Base-by-base conservation (phyloP, 2,329 filamentous ascomycete genomes). In the Phialemonium atrogriseum region DNA sequence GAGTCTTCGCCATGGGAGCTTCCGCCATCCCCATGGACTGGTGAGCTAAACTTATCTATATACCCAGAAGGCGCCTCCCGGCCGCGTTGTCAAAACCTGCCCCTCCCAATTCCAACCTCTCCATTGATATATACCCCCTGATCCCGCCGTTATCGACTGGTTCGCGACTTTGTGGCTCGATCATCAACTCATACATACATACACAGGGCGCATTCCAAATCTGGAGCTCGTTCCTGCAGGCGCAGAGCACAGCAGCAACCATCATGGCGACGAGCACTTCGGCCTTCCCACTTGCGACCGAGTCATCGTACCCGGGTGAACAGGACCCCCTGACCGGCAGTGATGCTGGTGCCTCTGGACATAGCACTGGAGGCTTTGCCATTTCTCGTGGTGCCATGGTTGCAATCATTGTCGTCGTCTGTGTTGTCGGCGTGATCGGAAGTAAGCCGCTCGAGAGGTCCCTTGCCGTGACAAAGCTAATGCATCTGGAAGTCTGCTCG, bases 331-430 rank as follows among this genome's bases (percentile, higher is more conserved):
- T n/a, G n/a, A n/a, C 64, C 33, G 68, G 73, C 37, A 63, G 59
- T 38, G 70, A 71, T 20, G 70, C 67, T 11, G 84, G 84, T 15
- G 82, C 83, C 11, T 70, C 73, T 22, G 83, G 84, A 12, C 56
- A 66, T 11, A 72, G 68, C 38, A 65, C 66, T 14, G 70, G 73
- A 5, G 73, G 69, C 11, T 68, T 82, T 43, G 64, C 64, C 22
- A 58, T 91, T 14, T 84, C 80, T 3, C 74, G 66, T 22, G 80
- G 79, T 13, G 84, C 71, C 10, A 62, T 87, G 46, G 68, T 84
- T 36, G 83, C 82, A 28, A 86, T 91, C 43, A 77, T 85, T 34
- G 66, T 84, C 10, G 72, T 86, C 4, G 81, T 86, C 5, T 73
- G 74, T 8, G 52, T 72, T 10, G 75, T 84, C 7, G 69, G 76